These are phyloP conservation scores for Emydomyces testavorans DNA, from an alignment of 2,329 filamentous ascomycete genomes.

Conservation along the genomic window DNA sequence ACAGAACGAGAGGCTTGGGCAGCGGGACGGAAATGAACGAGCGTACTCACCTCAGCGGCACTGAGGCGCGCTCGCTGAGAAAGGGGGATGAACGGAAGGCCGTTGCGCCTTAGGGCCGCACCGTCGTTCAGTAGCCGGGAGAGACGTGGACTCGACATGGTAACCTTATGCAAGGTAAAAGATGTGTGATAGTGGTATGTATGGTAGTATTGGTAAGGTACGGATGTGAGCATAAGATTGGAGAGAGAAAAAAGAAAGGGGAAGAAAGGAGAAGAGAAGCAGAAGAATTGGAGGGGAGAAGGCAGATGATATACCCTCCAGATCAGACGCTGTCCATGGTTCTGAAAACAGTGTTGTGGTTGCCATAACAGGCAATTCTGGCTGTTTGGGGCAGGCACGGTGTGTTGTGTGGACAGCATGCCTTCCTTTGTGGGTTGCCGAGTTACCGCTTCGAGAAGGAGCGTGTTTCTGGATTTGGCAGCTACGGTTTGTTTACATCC, in stretches of 20 bases:
- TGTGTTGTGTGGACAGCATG: neutral
- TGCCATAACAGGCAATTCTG: conserved; percentile 14
- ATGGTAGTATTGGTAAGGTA: neutral
- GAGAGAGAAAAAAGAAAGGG: neutral
- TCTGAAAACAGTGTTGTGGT: neutral
- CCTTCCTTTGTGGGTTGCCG: neutral
- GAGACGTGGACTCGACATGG: too few species aligned
- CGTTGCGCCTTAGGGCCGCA: conserved; percentile 5
- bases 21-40: neutral
- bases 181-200: conserved; percentile 4
- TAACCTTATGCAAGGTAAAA: conserved; percentile 3
- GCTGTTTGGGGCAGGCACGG: neutral
- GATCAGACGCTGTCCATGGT: neutral
- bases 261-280: conserved; percentile 10
- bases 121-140: conserved; percentile 1
- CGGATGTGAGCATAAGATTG: conserved; percentile 9
- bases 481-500: neutral
- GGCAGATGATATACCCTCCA: conserved; percentile 7
- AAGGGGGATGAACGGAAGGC: conserved; percentile 4
- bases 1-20: neutral
- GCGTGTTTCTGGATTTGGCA: neutral
- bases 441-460: conserved; percentile 7
- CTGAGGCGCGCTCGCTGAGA: conserved; percentile 4
- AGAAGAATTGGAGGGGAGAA: conserved; percentile 6
- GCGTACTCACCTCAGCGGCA: conserved; percentile 1